phyloP scores from a whole-genome alignment of 2,329 filamentous ascomycete species.

The Pseudogymnoascus sp. region DNA sequence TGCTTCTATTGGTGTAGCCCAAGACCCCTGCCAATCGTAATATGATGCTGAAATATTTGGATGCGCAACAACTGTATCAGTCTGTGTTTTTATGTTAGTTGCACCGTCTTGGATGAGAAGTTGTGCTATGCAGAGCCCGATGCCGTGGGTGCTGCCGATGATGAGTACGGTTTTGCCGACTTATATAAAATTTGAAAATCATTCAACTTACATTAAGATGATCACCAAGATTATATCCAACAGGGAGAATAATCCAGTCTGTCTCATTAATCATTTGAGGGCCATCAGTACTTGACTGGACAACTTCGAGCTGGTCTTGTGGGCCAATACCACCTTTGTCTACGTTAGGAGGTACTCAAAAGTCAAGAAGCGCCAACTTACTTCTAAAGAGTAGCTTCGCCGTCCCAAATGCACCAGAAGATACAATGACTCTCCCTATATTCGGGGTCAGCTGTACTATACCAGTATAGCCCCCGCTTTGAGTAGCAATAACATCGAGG shows the following conservation, averaged over 20 bases:
- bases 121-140: conserved; percentile 54
- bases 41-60: conserved; percentile 38
- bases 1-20: conserved; percentile 35
- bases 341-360: conserved; percentile 30
- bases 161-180: conserved; percentile 43
- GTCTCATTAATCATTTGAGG: conserved; percentile 25
- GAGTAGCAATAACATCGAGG: conserved; percentile 53
- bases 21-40: conserved; percentile 60
- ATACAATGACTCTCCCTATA: conserved; percentile 58
- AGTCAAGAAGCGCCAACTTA: conserved; percentile 56
- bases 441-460: conserved; percentile 49
- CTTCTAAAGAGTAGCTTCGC: conserved; percentile 58
- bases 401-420: conserved; percentile 61
- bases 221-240: conserved; percentile 51
- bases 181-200: no score
- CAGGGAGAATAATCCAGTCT: conserved; percentile 50
- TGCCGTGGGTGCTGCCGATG: conserved; percentile 55
- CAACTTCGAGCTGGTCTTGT: conserved; percentile 30
- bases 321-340: conserved; percentile 30
- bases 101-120: conserved; percentile 46
- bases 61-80: conserved; percentile 43
- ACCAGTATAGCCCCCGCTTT: conserved; percentile 46
- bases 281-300: conserved; percentile 18
- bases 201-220: conserved; percentile 43
- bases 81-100: conserved; percentile 24